phyloP scores from a whole-genome alignment of 306 rosid species.

The Sicyos baderoa region DNA sequence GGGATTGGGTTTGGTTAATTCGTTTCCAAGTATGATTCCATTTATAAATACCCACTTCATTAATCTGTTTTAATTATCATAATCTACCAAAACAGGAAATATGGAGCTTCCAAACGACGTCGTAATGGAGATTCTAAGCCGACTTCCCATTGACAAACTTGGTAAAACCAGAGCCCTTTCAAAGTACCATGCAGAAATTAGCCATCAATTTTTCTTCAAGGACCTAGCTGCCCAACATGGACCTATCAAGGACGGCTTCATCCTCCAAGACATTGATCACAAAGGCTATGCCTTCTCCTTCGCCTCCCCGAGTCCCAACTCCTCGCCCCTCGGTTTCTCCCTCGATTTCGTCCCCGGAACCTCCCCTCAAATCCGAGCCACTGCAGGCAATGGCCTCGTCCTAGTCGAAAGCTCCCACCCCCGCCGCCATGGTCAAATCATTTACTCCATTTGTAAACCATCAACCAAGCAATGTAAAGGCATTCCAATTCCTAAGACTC shows the following conservation, averaged over 20 bases:
- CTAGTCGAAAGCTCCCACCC: neutral
- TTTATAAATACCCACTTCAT: neutral
- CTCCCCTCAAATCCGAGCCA: neutral
- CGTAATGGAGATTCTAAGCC: neutral
- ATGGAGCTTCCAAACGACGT: neutral
- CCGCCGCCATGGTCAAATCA: accelerated
- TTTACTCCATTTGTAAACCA: neutral
- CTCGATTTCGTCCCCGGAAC: neutral
- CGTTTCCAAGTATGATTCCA: no score
- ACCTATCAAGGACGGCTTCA: neutral
- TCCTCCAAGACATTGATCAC: neutral
- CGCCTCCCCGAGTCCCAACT: neutral
- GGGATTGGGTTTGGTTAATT: no score
- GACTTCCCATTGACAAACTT: neutral
- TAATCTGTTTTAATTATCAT: neutral
- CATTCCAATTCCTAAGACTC: neutral
- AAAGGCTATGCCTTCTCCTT: neutral
- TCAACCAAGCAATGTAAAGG: neutral
- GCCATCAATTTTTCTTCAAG: neutral
- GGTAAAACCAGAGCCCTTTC: neutral
- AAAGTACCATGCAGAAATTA: no score
- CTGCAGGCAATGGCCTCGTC: neutral
- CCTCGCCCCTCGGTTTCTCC: neutral
- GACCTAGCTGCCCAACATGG: neutral
- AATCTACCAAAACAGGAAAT: no score